Evolutionary conservation across 192 early-diverging fungal genomes (phyloP).

Genomic region (Umbelopsis sp.): DNA sequence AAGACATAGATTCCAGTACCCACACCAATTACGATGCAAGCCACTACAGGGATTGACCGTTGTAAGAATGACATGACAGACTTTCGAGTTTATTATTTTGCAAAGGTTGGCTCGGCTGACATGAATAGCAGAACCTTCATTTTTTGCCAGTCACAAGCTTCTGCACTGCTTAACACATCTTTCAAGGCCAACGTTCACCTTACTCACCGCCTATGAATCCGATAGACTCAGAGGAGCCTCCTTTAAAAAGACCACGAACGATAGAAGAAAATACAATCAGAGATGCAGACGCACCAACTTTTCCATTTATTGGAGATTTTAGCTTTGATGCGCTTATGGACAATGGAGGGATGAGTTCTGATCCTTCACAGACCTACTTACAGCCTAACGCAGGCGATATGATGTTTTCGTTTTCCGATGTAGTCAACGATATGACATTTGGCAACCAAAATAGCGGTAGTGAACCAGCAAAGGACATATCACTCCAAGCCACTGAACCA

Average conservation of each 20-base stretch:
- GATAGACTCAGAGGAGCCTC: neutral
- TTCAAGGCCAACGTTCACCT: neutral
- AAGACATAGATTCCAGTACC: slow-evolving; percentile 41
- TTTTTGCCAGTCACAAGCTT: slow-evolving; percentile 4
- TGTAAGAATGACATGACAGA: neutral
- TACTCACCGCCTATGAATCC: neutral
- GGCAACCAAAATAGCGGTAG: neutral
- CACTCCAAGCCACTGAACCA: neutral
- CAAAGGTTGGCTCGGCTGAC: too few relatives aligned
- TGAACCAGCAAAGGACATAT: neutral
- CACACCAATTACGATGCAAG: slow-evolving; percentile 31
- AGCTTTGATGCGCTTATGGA: slow-evolving; percentile 6
- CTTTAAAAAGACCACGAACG: neutral
- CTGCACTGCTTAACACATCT: too few relatives aligned
- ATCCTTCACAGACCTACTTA: neutral
- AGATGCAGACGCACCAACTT: neutral
- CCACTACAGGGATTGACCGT: slow-evolving; percentile 16
- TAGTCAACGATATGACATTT: neutral
- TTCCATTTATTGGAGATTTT: neutral
- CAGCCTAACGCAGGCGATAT: neutral
- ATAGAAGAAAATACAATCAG: too few relatives aligned
- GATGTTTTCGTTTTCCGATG: slow-evolving; percentile 10
- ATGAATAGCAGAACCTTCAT: neutral
- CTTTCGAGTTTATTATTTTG: neutral
- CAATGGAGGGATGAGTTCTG: neutral